Base-by-base conservation (phyloP, 1,284 basidiomycete species). In the Tetrapyrgos nigripes region DNA sequence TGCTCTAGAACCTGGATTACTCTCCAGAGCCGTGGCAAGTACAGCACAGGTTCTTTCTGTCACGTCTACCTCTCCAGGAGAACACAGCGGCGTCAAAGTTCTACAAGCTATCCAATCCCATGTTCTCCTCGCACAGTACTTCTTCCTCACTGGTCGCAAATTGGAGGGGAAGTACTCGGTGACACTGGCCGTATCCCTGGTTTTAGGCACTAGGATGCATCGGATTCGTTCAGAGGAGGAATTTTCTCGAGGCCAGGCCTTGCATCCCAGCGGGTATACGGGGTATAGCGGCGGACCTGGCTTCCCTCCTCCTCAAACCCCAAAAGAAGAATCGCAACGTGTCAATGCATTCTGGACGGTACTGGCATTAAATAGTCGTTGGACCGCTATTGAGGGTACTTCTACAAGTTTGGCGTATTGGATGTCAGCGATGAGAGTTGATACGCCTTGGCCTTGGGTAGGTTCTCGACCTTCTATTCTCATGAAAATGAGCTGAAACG, bases 51-150 rank as follows among this genome's bases (percentile, higher is more conserved):
- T 3, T 60, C 76, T 47, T 65, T 29, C 71, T 70, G 50, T 68
- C 75, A 9, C 56, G 70, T 62, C 55, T 14, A 62, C 65, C 24
- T 66, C 70, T 31, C 64, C 71, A 8, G 58, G 66, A 10, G 64
- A 65, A 9, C 59, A 60, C 19, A 49, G 54, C 5, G 33, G 53
- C 2, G 65, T 71, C 9, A 52, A 17, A 27, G 47, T 60, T 19
- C 27, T 86, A 11, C 80, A 86, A 61, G 81, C 80, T 4, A 72
- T 87, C 8, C 85, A 87, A 64, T 81, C 86, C 2, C 80, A 86
- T 62, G 70, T 85, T 19, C 77, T 88, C 13, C 74, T 88, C 26
- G 73, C 82, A 1, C 76, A 79, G 62, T 88, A 86, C 66, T 82
- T 85, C 63, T 79, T 83, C 63, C 77, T 77, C 37, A 76, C 68